phyloP scores from a whole-genome alignment of 1,139 yeast species.

The Yamadazyma jaroonii region DNA sequence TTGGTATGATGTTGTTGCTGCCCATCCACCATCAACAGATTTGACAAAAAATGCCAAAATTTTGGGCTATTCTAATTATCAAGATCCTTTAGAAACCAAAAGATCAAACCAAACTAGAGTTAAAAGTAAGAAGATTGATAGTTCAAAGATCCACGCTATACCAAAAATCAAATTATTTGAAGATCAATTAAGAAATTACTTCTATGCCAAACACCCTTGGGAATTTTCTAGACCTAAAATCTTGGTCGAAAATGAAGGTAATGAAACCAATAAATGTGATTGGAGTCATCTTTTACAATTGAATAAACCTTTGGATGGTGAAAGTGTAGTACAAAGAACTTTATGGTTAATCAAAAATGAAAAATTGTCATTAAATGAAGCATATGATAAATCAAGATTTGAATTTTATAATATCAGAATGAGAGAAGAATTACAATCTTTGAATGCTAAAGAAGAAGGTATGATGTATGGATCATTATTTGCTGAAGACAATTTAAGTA shows the following conservation, averaged over 20 bases:
- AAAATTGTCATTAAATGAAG: constrained; percentile 41
- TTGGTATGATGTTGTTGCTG: constrained; percentile 83
- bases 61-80: constrained; percentile 16
- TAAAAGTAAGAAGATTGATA: constrained; percentile 23
- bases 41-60: constrained; percentile 49
- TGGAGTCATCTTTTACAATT: constrained; percentile 81
- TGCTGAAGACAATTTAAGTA: constrained; percentile 57
- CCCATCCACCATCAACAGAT: constrained; percentile 72
- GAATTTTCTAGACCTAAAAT: constrained; percentile 92
- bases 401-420: constrained; percentile 87
- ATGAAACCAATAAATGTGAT: constrained; percentile 50
- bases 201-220: constrained; percentile 97
- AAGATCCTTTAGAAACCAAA: constrained; percentile 19
- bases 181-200: constrained; percentile 76
- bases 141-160: constrained; percentile 40
- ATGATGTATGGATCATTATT: constrained; percentile 80
- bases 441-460: constrained; percentile 81
- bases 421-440: constrained; percentile 74
- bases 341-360: constrained; percentile 55
- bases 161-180: constrained; percentile 71
- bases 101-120: constrained; percentile 52
- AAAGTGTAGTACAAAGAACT: constrained; percentile 89
- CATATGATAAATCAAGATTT: constrained; percentile 82
- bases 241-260: constrained; percentile 72
- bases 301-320: constrained; percentile 81